Conservation (phyloP, 1,284 basidiomycete species). For the Jaminaea rosea region DNA sequence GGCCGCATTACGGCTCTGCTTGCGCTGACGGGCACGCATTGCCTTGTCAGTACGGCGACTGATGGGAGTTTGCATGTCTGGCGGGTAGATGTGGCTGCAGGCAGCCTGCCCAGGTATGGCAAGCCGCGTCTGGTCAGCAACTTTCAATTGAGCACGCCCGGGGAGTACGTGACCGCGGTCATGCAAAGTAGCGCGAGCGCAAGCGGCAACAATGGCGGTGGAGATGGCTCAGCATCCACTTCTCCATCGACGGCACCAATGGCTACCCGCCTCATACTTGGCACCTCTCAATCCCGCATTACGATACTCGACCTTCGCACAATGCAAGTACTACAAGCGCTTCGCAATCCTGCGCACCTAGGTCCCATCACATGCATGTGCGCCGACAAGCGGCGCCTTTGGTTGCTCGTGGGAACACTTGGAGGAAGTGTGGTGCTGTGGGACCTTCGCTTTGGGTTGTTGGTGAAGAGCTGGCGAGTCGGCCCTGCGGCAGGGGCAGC, state of each 20-base stretch:
- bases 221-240: not conserved
- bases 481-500: slow-evolving; percentile 52
- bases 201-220: not conserved
- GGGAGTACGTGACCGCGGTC: slow-evolving; percentile 45
- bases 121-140: slow-evolving; percentile 47
- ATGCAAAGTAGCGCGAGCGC: slow-evolving; percentile 17
- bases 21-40: slow-evolving; percentile 47
- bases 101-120: slow-evolving; percentile 47
- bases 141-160: slow-evolving; percentile 39
- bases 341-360: slow-evolving; percentile 74
- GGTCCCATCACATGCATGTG: slow-evolving; percentile 79
- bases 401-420: slow-evolving; percentile 79
- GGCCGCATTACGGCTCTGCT: slow-evolving; percentile 45
- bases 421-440: slow-evolving; percentile 75
- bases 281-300: slow-evolving; percentile 71
- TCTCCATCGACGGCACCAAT: slow-evolving; percentile 6
- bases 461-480: slow-evolving; percentile 75
- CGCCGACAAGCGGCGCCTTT: slow-evolving; percentile 63
- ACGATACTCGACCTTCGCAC: slow-evolving; percentile 74
- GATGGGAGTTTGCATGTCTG: slow-evolving; percentile 49
- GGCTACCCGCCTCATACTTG: slow-evolving; percentile 58
- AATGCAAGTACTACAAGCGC: slow-evolving; percentile 65
- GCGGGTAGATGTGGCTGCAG: slow-evolving; percentile 43
- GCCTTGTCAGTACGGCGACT: slow-evolving; percentile 47
- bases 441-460: slow-evolving; percentile 88